Conservation (phyloP, 2,329 filamentous ascomycete species). For the Penicillium hesseltinei region DNA sequence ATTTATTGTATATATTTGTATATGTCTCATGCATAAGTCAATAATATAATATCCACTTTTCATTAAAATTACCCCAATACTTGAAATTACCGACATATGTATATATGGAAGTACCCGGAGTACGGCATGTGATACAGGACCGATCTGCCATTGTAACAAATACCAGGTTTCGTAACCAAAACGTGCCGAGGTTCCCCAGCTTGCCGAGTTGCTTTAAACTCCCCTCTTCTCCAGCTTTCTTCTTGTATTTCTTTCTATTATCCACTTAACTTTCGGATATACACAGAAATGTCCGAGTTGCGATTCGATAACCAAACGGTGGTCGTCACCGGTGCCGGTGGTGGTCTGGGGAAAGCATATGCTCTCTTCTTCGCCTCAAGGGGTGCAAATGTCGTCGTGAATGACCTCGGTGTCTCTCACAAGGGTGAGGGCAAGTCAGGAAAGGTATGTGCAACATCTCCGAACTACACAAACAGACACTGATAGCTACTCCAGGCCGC, state of each 20-base stretch:
- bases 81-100: background rate
- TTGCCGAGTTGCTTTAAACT: constrained; percentile 35
- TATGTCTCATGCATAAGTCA: no score
- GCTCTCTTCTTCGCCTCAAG: constrained; percentile 86
- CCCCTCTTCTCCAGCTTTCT: constrained; percentile 23
- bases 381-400: constrained; percentile 93
- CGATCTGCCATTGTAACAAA: constrained; percentile 28
- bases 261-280: constrained; percentile 14
- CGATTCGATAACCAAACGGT: constrained; percentile 87
- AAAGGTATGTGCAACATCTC: constrained; percentile 58
- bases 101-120: background rate
- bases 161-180: constrained; percentile 12
- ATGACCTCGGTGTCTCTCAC: constrained; percentile 90
- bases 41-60: no score
- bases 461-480: constrained; percentile 26
- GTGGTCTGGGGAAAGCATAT: constrained; percentile 78
- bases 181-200: constrained; percentile 36
- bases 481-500: constrained; percentile 56
- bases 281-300: constrained; percentile 62
- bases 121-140: constrained; percentile 34
- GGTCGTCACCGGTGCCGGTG: constrained; percentile 82
- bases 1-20: no score
- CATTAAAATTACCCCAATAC: no score
- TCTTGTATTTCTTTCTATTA: constrained; percentile 14
- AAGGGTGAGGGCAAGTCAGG: constrained; percentile 85